Conservation (phyloP, 495 filamentous ascomycete genomes). For the Delitschia confertaspora region DNA sequence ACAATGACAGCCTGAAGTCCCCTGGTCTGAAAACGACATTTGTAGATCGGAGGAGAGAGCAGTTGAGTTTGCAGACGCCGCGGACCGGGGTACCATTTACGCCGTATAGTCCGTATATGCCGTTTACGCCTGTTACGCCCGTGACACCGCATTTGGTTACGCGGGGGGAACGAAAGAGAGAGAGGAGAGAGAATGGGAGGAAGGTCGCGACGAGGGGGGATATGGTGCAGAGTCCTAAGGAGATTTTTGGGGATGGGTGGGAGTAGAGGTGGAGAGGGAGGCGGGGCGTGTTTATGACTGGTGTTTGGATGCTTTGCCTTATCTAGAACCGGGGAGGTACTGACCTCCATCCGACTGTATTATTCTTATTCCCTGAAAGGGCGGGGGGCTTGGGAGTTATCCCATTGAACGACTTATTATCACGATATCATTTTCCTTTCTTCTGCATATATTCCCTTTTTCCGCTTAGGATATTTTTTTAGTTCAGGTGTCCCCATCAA, state of each 20-base stretch:
- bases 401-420: too few species aligned
- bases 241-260: conserved; percentile 48
- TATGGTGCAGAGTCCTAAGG: conserved; percentile 49
- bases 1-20: conserved; percentile 36
- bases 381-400: too few species aligned
- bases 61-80: conserved; percentile 47
- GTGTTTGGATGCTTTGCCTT: neutral
- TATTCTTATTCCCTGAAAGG: too few species aligned
- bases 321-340: too few species aligned
- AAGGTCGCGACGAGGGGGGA: conserved; percentile 45
- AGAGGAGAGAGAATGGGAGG: conserved; percentile 52
- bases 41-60: conserved; percentile 51
- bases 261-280: neutral
- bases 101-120: conserved; percentile 88
- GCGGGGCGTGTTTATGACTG: too few species aligned
- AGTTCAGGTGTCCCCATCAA: too few species aligned
- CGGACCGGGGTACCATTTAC: conserved; percentile 63
- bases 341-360: too few species aligned
- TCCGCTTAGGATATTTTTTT: too few species aligned
- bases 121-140: conserved; percentile 77
- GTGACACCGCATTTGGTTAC: conserved; percentile 72
- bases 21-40: conserved; percentile 50
- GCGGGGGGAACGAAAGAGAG: conserved; percentile 61
- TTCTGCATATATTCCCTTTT: too few species aligned
- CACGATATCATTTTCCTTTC: too few species aligned